Evolutionary conservation across 805 yeast species (phyloP).

Genomic region (Lachancea fermentati): DNA sequence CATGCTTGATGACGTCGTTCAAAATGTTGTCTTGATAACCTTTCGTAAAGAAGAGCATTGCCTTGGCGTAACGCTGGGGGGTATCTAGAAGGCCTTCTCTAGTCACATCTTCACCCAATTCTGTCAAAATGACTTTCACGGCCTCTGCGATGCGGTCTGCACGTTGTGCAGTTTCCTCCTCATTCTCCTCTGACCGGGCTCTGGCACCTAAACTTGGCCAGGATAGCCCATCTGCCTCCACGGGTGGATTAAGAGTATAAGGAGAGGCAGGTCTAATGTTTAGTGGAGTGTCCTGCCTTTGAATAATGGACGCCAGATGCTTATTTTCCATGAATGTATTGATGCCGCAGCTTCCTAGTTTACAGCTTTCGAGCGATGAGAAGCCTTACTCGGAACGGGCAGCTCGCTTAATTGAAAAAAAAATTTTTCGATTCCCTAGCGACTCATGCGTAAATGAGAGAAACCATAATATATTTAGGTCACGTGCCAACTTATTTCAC

Average conservation of each 20-base stretch:
- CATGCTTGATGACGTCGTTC: slow-evolving; percentile 80
- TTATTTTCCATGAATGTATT: slow-evolving; percentile 14
- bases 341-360: no score
- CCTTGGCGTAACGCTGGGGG: slow-evolving; percentile 93
- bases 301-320: slow-evolving; percentile 11
- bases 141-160: slow-evolving; percentile 79
- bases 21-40: slow-evolving; percentile 94
- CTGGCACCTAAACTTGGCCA: slow-evolving; percentile 93
- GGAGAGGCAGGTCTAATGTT: slow-evolving; percentile 79
- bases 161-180: slow-evolving; percentile 59
- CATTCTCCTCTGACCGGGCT: slow-evolving; percentile 60
- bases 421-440: no score
- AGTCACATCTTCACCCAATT: slow-evolving; percentile 84
- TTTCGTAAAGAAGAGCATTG: slow-evolving; percentile 91
- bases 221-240: slow-evolving; percentile 84
- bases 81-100: slow-evolving; percentile 91
- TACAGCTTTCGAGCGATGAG: not conserved
- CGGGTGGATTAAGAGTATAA: slow-evolving; percentile 75
- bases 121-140: slow-evolving; percentile 63
- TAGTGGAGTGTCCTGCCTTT: slow-evolving; percentile 46
- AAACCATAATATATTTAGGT: no score
- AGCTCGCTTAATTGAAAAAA: not conserved
- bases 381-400: not conserved
- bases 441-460: no score
- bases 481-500: no score